phyloP scores from a whole-genome alignment of 2,329 filamentous ascomycete genomes.

The Fusarium longipes region DNA sequence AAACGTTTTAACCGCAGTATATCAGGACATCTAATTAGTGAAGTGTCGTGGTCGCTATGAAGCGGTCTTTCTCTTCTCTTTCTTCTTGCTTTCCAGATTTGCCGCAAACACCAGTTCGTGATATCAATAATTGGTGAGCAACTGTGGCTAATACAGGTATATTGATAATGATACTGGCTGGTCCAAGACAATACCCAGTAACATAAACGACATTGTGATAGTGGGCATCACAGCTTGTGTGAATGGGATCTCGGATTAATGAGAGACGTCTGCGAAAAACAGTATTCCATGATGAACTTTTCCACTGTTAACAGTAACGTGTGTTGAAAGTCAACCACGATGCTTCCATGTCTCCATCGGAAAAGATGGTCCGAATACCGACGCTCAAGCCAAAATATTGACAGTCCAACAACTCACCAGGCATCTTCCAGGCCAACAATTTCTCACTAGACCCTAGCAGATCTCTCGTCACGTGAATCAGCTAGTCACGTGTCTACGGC shows the following conservation, averaged over 20 bases:
- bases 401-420: background rate
- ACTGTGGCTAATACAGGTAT: background rate
- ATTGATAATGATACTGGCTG: background rate
- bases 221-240: too few species aligned
- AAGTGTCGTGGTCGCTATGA: background rate
- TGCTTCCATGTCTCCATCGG: too few species aligned
- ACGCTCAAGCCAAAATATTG: background rate
- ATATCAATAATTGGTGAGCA: background rate
- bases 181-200: too few species aligned
- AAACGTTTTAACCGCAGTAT: background rate
- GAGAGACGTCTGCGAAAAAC: too few species aligned
- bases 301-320: too few species aligned
- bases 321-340: too few species aligned
- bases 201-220: too few species aligned
- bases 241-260: too few species aligned
- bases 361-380: background rate
- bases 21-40: background rate
- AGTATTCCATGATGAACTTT: too few species aligned
- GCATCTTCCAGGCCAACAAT: background rate
- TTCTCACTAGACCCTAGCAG: background rate
- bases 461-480: constrained; percentile 40
- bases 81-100: too few species aligned
- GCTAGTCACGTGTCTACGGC: too few species aligned
- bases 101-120: too few species aligned
- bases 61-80: background rate